Evolutionary conservation across 169 alveolate genomes (phyloP).

Genomic region (Babesia ovata): DNA sequence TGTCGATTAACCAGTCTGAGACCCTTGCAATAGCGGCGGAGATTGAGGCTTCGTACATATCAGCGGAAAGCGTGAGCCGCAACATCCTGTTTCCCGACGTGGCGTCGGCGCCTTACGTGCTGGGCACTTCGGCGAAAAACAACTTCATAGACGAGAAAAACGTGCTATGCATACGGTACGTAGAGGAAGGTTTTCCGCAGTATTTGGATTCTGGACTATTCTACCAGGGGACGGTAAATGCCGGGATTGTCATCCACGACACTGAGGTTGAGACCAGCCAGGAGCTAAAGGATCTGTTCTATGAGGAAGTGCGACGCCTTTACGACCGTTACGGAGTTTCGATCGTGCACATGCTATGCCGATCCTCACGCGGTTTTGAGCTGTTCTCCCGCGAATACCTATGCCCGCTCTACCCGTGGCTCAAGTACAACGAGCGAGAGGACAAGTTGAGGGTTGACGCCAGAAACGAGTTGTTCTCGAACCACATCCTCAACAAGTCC

Average conservation of each 20-base stretch:
- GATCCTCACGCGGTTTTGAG: slow-evolving; percentile 5
- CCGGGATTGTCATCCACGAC: slow-evolving; percentile 41
- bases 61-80: slow-evolving; percentile 22
- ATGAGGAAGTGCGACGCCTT: not conserved
- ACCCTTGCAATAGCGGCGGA: slow-evolving; percentile 23
- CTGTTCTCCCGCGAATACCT: slow-evolving; percentile 12
- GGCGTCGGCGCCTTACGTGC: slow-evolving; percentile 9
- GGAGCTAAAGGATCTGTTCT: slow-evolving; percentile 16
- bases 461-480: slow-evolving; percentile 5
- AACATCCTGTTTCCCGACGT: slow-evolving; percentile 32
- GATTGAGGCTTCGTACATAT: slow-evolving; percentile 29
- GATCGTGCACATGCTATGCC: slow-evolving; percentile 29
- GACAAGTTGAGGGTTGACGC: slow-evolving; percentile 17
- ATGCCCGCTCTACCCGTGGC: slow-evolving; percentile 32
- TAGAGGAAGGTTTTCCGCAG: slow-evolving; percentile 2
- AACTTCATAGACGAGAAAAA: not conserved
- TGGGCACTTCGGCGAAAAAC: slow-evolving; percentile 12
- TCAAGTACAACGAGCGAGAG: slow-evolving; percentile 9
- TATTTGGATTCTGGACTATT: slow-evolving; percentile 4
- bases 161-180: not conserved
- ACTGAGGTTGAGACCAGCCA: not conserved
- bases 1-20: slow-evolving; percentile 10
- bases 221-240: slow-evolving; percentile 15
- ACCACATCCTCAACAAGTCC: slow-evolving; percentile 16
- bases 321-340: slow-evolving; percentile 11